Conservation (phyloP, 441 rosid species). For the Isatis lusitanica region DNA sequence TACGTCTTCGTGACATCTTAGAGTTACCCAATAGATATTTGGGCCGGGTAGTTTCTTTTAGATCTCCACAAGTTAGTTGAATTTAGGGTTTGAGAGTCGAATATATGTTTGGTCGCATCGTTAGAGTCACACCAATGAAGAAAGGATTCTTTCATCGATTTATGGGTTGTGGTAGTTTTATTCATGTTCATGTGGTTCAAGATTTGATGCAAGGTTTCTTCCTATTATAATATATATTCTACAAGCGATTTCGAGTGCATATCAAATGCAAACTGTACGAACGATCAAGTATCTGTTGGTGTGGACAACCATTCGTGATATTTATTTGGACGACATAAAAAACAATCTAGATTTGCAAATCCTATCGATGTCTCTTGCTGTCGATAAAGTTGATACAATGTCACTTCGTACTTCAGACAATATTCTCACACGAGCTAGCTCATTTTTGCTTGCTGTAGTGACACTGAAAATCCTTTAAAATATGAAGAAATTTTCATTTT, state of each 20-base stretch:
- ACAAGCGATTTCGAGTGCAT: not conserved
- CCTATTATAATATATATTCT: not conserved
- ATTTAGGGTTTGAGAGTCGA: not conserved
- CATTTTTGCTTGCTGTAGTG: no score
- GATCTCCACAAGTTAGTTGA: not conserved
- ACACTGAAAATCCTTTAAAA: not conserved
- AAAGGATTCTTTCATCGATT: not conserved
- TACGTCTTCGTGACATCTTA: slow-evolving; percentile 5
- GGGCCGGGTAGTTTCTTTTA: not conserved
- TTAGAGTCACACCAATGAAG: not conserved
- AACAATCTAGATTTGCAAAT: not conserved
- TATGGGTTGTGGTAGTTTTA: not conserved
- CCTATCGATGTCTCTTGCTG: not conserved
- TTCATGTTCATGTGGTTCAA: not conserved
- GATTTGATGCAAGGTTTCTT: not conserved
- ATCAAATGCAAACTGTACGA: not conserved
- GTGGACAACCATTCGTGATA: not conserved
- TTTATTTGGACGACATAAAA: not conserved
- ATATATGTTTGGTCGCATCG: not conserved
- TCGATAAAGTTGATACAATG: not conserved
- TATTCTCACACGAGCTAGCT: no score
- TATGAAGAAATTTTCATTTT: not conserved
- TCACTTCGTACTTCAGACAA: not conserved
- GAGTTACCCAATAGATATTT: not conserved
- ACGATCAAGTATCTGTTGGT: not conserved